Base-by-base conservation (phyloP, 2,329 filamentous ascomycete species). In the Rugonectria rugulosa region DNA sequence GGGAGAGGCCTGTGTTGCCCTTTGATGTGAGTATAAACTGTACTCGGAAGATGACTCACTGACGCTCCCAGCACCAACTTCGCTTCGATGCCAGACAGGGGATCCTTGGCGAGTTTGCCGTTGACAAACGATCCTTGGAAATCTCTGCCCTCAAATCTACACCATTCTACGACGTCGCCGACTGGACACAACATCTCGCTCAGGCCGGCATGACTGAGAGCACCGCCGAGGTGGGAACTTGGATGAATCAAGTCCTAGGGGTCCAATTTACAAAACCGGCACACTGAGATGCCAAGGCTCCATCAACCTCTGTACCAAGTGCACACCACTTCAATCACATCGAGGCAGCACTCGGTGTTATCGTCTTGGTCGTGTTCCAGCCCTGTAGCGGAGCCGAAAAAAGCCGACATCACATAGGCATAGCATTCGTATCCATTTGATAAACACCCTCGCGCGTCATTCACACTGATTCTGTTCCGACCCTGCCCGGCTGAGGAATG, bases 1-100 rank as follows among this genome's bases (percentile, higher is more conserved):
- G 86, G 52, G 73, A 81, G 56, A 77, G 85, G 32, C 84, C 85
- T 1, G 64, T 71, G 0, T 57, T 83, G 11, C 81, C 84, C 1
- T 68, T 74, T 11, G 72, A 76, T 19, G 73, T 88, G 60, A 72
- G 73, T 62, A 10, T 11, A 32, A 31, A 3, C 11, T 26, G 20
- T 15, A 21, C 12, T 15, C 14, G 36, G 31, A 10, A 24, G 50
- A 26, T n/a, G 31, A 50, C 43, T 57, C 41, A 59, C 47, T 41
- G 36, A 41, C 36, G 24, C 14, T 38, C 3, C 2, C n/a, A 75
- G 72, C 41, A 59, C n/a, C 68, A 70, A 20, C 53, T 78, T 14
- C 62, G 63, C 15, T 72, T 78, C 55, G 70, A 75, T 38, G 68
- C 74, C 31, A 71, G 68, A 14, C 73, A 77, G 23, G 76, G 76